Base-by-base conservation (phyloP, 371 early-diverging fungal species). In the Racocetra persica region DNA sequence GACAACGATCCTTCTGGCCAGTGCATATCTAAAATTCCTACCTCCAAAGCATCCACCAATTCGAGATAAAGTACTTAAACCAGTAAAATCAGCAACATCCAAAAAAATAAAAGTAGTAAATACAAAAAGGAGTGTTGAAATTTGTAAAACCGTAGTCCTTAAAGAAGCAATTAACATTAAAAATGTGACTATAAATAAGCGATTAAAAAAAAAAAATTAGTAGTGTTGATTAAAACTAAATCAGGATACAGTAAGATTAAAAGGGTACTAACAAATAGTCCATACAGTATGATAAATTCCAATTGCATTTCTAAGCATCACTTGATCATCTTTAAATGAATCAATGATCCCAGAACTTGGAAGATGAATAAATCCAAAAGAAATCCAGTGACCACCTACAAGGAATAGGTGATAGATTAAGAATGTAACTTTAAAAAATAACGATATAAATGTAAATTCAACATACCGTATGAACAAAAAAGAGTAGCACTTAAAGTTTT, bases 341-440 rank as follows among this genome's bases (percentile, higher is more conserved):
- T 80, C 84, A 3, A 82, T 72, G 59, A 91, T 82, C 16, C 86
- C 88, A 55, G 91, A 88, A 18, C 88, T 89, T 45, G 94, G 93
- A 38, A 89, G 86, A 59, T 90, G 84, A 69, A 92, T 90, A 65
- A 84, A 81, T n/a, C 87, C 93, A 79, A 90, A 94, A 16, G 93
- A 86, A 66, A 95, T 82, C 95, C 94, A 95, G 89, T 94, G 94
- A 26, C 91, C 93, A 75, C 93, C 95, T 80, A 90, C 93, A 22
- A 91, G 89, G 6, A 91, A 89, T 36, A 5, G 11, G 20, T n/a
- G 0, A 22, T 6, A 79, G 4, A 41, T 55, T 22, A 28, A n/a
- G 8, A 18, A 26, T 41, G 13, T 59, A 62, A 55, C 14, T 49
- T 49, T 49, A 8, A 16, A 24, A 26, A 16, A 16, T 26, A 5